Evolutionary conservation across 2,329 filamentous ascomycete species (phyloP), one percentile per base, ranked within the genome.

Genomic region (Phialophora macrospora): DNA sequence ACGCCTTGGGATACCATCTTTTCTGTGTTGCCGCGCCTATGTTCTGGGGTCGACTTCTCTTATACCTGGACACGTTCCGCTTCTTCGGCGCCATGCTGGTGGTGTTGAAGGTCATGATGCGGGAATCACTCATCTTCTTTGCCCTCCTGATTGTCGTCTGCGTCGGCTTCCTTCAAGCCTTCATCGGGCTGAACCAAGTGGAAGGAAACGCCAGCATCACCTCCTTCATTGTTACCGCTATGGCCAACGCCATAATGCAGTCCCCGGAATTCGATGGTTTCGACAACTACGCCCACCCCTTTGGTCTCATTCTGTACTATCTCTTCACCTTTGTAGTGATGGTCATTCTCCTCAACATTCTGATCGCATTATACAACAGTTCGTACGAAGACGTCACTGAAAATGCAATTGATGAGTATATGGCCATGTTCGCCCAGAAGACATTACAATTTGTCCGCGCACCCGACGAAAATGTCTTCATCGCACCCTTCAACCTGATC

Each of bases 61-160:
- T 99, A 6, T 99, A 97, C 75, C 86, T 99, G 20, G 95, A 99
- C 78, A 92, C 90, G 0, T 86, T 96, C 83, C 88, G 91, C 62
- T 99, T 99, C 82, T 99, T 99, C 74, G 95, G 95, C 26, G 93
- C 94, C 57, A 99, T 99, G 95, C 86, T 99, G 0, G 94, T 99
- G 1, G 93, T 99, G 1, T 83, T 99, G 52, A 96, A 98, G 77
- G 90, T 93, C 59, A 93, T 94, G 91, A 93, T 94, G 90, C 92
- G 92, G 74, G 90, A 94, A 77, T 96, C 91, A 0, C 83, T 97
- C 72, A 98, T 98, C 70, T 99, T 99, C 83, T 99, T 99, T 74
- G 92, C 93, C 0, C 83, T 99, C 20, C 84, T 99, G 9, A 81
- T 90, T 58, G 88, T 98, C 60, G 89, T 99, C 64, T 84, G 97